A percentile compares a stretch with the other conserved stretches of the same genome.
These are phyloP conservation scores for baker's yeast (Saccharomyces cerevisiae) DNA, from an alignment of 805 yeast species.

Conservation along the genomic window DNA sequence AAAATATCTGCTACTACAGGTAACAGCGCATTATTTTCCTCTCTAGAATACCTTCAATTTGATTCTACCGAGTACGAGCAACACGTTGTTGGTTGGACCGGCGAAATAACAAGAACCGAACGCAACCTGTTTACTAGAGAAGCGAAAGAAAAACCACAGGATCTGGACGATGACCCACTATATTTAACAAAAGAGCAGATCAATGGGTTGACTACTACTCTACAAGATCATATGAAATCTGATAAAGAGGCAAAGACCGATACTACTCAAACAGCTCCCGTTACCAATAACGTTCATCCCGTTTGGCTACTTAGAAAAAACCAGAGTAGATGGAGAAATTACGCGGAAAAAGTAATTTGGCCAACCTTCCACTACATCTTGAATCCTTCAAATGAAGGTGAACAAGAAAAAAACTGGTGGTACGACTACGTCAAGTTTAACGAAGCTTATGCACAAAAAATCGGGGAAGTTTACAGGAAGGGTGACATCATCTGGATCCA, in stretches of 20 bases:
- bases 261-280: neutral
- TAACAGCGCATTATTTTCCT: conserved; percentile 74
- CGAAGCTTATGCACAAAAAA: conserved; percentile 78
- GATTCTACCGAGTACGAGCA: conserved; percentile 77
- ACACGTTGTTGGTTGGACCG: conserved; percentile 90
- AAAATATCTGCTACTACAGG: conserved; percentile 63
- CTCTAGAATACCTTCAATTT: conserved; percentile 50
- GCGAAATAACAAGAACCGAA: conserved; percentile 48
- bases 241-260: conserved; percentile 37
- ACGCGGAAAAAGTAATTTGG: conserved; percentile 89
- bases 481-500: conserved; percentile 93
- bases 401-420: conserved; percentile 67
- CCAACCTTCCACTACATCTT: conserved; percentile 91
- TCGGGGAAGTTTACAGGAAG: conserved; percentile 62
- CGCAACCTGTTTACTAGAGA: conserved; percentile 4
- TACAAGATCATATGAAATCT: conserved; percentile 40
- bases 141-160: neutral
- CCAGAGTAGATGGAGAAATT: conserved; percentile 77
- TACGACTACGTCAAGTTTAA: conserved; percentile 83
- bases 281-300: conserved; percentile 48
- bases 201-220: conserved; percentile 20
- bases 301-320: conserved; percentile 79
- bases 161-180: conserved; percentile 50
- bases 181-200: conserved; percentile 53
- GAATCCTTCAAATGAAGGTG: conserved; percentile 57